phyloP scores from a whole-genome alignment of 2,329 filamentous ascomycete species.

The Didymellaceae sp. region DNA sequence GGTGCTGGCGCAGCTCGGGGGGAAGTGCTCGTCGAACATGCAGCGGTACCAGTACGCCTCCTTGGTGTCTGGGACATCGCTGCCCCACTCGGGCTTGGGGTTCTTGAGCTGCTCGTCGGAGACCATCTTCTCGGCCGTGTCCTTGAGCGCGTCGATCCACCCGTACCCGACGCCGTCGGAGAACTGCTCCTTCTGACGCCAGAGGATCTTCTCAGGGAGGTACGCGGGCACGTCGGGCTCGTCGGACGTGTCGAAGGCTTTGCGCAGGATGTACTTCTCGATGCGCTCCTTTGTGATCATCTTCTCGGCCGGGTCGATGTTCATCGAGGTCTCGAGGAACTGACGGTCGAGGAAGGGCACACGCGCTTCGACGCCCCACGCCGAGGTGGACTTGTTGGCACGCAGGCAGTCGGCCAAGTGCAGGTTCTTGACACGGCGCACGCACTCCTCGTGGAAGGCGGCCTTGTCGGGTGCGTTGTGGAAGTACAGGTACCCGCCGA shows the following conservation, averaged over 20 bases:
- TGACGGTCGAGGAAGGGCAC: conserved; percentile 98
- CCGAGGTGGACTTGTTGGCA: conserved; percentile 98
- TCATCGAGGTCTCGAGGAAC: conserved; percentile 93
- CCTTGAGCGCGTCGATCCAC: conserved; percentile 98
- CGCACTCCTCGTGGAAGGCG: conserved; percentile 94
- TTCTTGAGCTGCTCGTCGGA: conserved; percentile 99
- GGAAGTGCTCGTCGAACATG: conserved; percentile 99
- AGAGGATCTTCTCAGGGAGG: conserved; percentile 94
- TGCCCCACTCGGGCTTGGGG: conserved; percentile 95
- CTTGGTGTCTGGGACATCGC: conserved; percentile 92
- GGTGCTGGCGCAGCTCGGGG: conserved; percentile 84
- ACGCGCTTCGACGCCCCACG: conserved; percentile 96
- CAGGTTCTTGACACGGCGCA: conserved; percentile 93
- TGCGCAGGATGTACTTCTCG: conserved; percentile 97
- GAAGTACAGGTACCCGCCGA: conserved; percentile 98
- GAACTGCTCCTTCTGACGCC: conserved; percentile 99
- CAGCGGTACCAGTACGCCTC: conserved; percentile 97
- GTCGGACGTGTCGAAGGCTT: conserved; percentile 93
- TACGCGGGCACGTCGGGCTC: conserved; percentile 83
- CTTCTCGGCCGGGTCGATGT: conserved; percentile 92
- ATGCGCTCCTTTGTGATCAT: conserved; percentile 81
- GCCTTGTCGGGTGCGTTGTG: conserved; percentile 89
- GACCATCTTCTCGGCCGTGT: conserved; percentile 85
- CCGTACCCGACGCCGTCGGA: conserved; percentile 98
- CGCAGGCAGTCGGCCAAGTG: conserved; percentile 95